Evolutionary conservation across 306 rosid species (phyloP).

Genomic region (Dalbergia oliveri): DNA sequence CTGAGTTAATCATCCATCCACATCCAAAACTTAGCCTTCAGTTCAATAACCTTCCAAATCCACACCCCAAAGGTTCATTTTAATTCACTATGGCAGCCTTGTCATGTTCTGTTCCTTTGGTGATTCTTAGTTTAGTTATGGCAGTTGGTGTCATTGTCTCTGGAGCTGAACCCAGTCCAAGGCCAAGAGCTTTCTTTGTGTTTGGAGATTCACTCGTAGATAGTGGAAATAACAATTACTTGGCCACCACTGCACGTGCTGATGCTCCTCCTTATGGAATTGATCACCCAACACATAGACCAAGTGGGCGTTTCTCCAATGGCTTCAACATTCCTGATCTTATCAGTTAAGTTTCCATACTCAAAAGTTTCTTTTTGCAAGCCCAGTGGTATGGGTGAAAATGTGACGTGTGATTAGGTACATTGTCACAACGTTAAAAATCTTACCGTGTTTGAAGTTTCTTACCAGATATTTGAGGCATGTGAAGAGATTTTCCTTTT

Average conservation of each 20-base stretch:
- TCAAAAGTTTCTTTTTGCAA: neutral
- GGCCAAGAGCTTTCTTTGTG: constrained; percentile 64
- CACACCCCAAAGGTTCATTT: neutral
- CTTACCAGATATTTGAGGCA: no score
- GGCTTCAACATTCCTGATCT: constrained; percentile 82
- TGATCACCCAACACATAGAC: constrained; percentile 68
- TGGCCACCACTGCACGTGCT: constrained; percentile 81
- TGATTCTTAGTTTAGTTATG: constrained; percentile 24
- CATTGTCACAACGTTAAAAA: no score
- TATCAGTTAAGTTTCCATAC: constrained; percentile 59
- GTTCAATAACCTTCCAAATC: neutral
- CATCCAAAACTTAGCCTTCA: neutral
- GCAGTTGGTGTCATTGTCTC: constrained; percentile 8
- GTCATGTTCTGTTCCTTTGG: constrained; percentile 20
- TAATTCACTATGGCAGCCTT: constrained; percentile 24
- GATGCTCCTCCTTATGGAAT: constrained; percentile 81
- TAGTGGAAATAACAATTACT: constrained; percentile 77
- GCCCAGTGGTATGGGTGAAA: no score
- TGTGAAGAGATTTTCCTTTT: no score
- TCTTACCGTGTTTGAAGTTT: no score
- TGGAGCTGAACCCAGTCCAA: constrained; percentile 44
- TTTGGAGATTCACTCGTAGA: constrained; percentile 87
- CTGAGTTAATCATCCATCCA: neutral
- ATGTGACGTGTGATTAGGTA: no score
- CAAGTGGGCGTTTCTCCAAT: constrained; percentile 87